Evolutionary conservation across 208 protist genomes (phyloP).

Genomic region (Borovskyia barvae): DNA sequence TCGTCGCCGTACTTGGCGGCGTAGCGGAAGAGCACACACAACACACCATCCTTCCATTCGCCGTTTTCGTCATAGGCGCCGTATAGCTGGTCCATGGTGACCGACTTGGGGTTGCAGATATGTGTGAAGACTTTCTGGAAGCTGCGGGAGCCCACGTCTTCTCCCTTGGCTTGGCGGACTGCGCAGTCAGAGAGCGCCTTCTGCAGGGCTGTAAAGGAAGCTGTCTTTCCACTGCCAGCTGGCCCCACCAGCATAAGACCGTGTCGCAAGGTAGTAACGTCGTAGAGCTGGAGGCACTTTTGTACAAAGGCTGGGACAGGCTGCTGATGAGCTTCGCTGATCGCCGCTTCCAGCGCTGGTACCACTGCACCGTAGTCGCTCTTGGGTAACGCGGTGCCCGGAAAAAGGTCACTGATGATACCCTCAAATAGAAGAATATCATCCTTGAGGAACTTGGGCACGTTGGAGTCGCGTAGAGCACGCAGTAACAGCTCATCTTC

Average conservation of each 20-base stretch:
- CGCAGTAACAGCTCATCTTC: slow-evolving; percentile 95
- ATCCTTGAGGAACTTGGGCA: slow-evolving; percentile 97
- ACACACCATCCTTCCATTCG: slow-evolving; percentile 97
- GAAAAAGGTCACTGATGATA: slow-evolving; percentile 98
- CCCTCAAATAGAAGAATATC: slow-evolving; percentile 95
- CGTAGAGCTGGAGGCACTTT: slow-evolving; percentile 98
- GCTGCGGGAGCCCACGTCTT: slow-evolving; percentile 59
- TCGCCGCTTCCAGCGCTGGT: slow-evolving; percentile 61
- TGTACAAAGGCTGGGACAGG: slow-evolving; percentile 90
- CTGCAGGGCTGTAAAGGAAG: slow-evolving; percentile 87
- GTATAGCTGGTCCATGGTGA: slow-evolving; percentile 98
- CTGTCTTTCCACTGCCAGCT: slow-evolving; percentile 96
- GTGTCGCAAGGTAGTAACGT: slow-evolving; percentile 97
- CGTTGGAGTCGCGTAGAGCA: slow-evolving; percentile 96
- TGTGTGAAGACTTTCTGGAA: slow-evolving; percentile 92
- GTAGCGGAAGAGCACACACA: slow-evolving; percentile 93
- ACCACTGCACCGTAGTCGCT: slow-evolving; percentile 95
- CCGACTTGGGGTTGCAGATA: slow-evolving; percentile 97
- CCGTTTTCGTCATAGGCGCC: slow-evolving; percentile 96
- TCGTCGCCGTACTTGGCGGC: slow-evolving; percentile 88
- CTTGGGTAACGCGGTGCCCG: slow-evolving; percentile 87
- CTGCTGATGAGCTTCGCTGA: slow-evolving; percentile 80
- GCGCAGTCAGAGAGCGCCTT: slow-evolving; percentile 77
- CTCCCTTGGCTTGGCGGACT: slow-evolving; percentile 62
- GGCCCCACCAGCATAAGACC: slow-evolving; percentile 98